phyloP scores from a whole-genome alignment of 306 rosid genomes.

The Cucumis cinereus region DNA sequence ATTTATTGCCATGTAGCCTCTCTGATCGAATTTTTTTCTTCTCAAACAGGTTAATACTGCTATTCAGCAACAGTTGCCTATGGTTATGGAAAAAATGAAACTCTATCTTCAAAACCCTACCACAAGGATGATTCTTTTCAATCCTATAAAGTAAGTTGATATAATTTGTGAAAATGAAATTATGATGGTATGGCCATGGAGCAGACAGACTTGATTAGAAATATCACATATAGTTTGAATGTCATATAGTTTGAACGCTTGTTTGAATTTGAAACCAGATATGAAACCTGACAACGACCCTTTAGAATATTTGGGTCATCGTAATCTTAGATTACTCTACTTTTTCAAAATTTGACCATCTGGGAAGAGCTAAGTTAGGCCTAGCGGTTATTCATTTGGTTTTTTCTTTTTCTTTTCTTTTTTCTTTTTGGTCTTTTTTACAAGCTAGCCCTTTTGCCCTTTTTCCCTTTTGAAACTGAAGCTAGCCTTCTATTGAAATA shows the following conservation, averaged over 20 bases:
- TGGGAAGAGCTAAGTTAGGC: background rate
- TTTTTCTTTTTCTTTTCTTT: too few species aligned
- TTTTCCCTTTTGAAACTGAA: too few species aligned
- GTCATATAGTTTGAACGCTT: background rate
- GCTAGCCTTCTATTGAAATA: too few species aligned
- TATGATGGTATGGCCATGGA: background rate
- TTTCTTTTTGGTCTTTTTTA: too few species aligned
- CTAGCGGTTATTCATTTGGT: too few species aligned
- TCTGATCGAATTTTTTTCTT: slow-evolving; percentile 10
- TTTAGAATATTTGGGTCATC: background rate
- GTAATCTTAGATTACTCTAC: background rate
- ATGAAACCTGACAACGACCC: background rate
- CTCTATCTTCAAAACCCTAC: slow-evolving; percentile 83
- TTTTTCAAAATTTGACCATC: background rate
- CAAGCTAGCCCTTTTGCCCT: too few species aligned
- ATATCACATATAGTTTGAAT: background rate
- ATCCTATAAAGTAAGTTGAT: slow-evolving; percentile 74
- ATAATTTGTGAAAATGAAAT: background rate
- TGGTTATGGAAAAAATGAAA: slow-evolving; percentile 74
- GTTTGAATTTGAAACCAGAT: background rate
- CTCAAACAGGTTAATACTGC: slow-evolving; percentile 58
- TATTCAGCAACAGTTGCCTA: slow-evolving; percentile 71
- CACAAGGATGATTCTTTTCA: slow-evolving; percentile 85
- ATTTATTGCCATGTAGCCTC: background rate
- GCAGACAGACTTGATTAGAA: background rate